phyloP scores from a whole-genome alignment of 2,329 filamentous ascomycete species.

The Exutisphaerella laricina region DNA sequence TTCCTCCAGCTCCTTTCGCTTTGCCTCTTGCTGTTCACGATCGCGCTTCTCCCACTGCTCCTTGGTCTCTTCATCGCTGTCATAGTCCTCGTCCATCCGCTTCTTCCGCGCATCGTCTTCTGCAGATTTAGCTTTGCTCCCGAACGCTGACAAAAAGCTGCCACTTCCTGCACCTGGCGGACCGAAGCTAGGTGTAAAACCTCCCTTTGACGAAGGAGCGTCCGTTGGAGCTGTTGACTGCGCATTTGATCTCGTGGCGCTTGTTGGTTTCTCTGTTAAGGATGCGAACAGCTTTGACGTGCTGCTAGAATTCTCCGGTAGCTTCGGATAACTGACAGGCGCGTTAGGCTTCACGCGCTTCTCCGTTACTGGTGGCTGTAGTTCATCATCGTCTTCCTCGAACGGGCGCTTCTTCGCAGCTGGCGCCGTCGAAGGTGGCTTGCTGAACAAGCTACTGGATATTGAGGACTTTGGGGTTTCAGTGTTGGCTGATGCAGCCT shows the following conservation, averaged over 20 bases:
- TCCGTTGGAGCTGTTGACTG: constrained; percentile 8
- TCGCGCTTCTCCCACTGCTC: constrained; percentile 45
- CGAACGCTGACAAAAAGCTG: constrained; percentile 39
- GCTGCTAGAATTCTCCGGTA: constrained; percentile 28
- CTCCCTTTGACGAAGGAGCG: constrained; percentile 5
- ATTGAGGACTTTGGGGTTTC: constrained; percentile 18
- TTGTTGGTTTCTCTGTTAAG: constrained; percentile 23
- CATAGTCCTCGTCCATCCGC: constrained; percentile 47
- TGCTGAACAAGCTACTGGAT: constrained; percentile 14
- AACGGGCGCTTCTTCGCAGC: constrained; percentile 25
- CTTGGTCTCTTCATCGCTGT: constrained; percentile 49
- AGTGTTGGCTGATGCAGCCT: too few species aligned
- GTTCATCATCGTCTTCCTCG: constrained; percentile 16
- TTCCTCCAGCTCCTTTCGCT: constrained; percentile 39
- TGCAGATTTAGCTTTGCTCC: constrained; percentile 33
- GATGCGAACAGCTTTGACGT: constrained; percentile 30
- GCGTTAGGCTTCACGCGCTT: constrained; percentile 30
- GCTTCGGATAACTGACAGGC: constrained; percentile 26
- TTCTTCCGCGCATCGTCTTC: constrained; percentile 43
- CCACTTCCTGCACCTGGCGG: constrained; percentile 27
- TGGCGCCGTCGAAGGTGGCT: constrained; percentile 12
- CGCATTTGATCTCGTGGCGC: constrained; percentile 5
- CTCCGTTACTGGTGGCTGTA: constrained; percentile 24
- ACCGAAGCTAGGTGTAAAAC: constrained; percentile 17
- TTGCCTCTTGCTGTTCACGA: constrained; percentile 42